Base-by-base conservation (phyloP, 2,329 filamentous ascomycete genomes). In the Neofusicoccum sp. region DNA sequence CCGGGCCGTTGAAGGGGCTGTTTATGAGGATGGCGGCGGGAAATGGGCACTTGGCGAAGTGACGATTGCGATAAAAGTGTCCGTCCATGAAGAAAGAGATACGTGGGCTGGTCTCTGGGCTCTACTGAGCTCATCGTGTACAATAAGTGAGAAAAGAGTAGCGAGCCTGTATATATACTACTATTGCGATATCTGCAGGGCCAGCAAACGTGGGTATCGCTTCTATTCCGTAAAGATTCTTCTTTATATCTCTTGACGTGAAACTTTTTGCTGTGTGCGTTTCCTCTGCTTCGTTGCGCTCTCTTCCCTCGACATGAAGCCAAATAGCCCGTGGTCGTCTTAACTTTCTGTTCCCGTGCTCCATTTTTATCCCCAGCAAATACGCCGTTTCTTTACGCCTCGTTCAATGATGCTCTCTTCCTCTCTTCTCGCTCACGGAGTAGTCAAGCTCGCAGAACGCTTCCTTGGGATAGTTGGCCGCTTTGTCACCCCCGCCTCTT, bases 1-100 rank as follows among this genome's bases (percentile, higher is more conserved):
- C 96, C 69, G 83, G 85, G 0, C 85, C 89, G 38, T 70, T 96
- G 61, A 98, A 98, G 82, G 84, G 82, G 45, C 91, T 93, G 71
- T 81, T 98, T 64, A 98, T 98, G 93, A 85, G 85, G 65, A 79
- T 80, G 65, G 86, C 86, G 48, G 80, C 80, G 43, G 76, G 75
- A 6, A 62, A 61, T 36, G 14, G 73, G 36, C 43, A 56, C 28
- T 36, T 53, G 20, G 24, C 20, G 20, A 11, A 12, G 20, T 53
- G n/a, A 26, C n/a, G 7, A 8, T 9, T 4, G 11, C 16, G 33
- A 11, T 12, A 7, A 31, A 5, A 6, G 28, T 20, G 1, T 24
- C 8, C 8, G 49, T 7, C 12, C 6, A n/a, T 20, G 26, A 24
- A 36, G 14, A 11, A 24, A 9, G 24, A 5, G 4, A 45, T 28